Evolutionary conservation across 169 alveolate species (phyloP), one percentile per base, ranked within the genome.

Genomic region (Babesia microti): DNA sequence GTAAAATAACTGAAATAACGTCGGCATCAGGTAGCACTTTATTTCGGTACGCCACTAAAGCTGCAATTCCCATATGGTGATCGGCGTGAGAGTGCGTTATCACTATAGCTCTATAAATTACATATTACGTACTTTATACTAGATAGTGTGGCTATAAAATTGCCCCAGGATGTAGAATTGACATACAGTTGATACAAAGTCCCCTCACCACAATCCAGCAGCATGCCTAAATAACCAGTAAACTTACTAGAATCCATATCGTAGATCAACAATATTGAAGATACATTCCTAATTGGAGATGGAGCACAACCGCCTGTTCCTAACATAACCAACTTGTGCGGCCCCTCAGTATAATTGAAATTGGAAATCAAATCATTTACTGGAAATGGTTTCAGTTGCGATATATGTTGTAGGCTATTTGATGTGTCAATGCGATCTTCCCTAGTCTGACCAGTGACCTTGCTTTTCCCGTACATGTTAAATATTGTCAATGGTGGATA

Each of bases 261-360:
- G 14, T 21, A 17, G 59, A 49, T 53, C 21, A 87, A 48, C 45
- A 87, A 56, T 27, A 76, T 76, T 0, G 90, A 87, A 6, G 93
- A 68, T 12, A 88, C 95, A 60, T 88, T 88, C 42, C 95, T 78
- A 49, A 61, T 78, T 41, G 85, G 85, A 11, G 91, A 80, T 3
- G 95, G 95, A 40, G 79, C 79, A 41, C 91, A 82, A 28, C 92
- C 81, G 24, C 92, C 91, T 2, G 95, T 88, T 12, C 95, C 95
- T 39, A 88, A 86, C 42, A 88, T 76, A 34, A 69, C 65, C 26
- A 88, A 51, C n/a, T 78, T 58, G 6, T 88, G 58, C 17, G n/a
- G 39, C 2, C 29, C 50, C 37, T 11, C 9, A 2, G 18, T 19
- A 21, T 15, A 6, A 15, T 2, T 26, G 52, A n/a, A 6, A n/a